Base-by-base conservation (phyloP, 139 green algal species). In the Chlamydomonas applanata region DNA sequence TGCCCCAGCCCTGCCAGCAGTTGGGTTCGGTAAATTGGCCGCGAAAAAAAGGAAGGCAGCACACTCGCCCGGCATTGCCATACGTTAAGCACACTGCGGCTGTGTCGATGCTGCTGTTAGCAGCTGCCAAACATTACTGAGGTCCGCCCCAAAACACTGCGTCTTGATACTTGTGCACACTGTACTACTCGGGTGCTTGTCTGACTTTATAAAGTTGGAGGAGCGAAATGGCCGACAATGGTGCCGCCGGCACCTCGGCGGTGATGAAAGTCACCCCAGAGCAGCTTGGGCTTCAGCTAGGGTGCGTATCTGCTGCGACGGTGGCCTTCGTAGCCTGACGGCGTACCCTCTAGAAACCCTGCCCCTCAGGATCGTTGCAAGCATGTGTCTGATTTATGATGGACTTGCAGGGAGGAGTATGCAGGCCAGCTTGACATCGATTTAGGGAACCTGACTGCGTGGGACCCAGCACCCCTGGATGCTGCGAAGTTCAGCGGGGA, bases 381-480 rank as follows among this genome's bases (percentile, higher is more conserved):
- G n/a, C 22, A 11, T 2, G 24, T 45, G 3, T 16, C 17, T 61
- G 16, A 11, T 44, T 45, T 60, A 16, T 64, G 46, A 45, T 49
- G 20, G 30, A 9, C 16, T 17, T 64, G 46, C 84, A 94, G 89
- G n/a, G 72, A 88, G 0, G 82, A 91, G 52, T 85, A 90, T 56
- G 85, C 88, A 25, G 83, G 85, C 0, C 76, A 87, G 24, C 74
- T 98, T 0, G 89, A 97, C 27, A 82, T 92, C 45, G 95, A 98
- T 69, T 17, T 97, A 7, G 95, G 95, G 33, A 92, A 97, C 61
- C 74, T 98, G 56, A 65, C 75, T 22, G 92, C 89, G 3, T 92
- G 81, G 25, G 93, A 98, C 73, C 86, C 88, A 1, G 79, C 72
- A 4, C 86, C 92, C 0, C 3, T 95, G 2, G 87, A 93, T 22